Base-by-base conservation (phyloP, 1,284 basidiomycete genomes). In the Fomitopsis palustris region DNA sequence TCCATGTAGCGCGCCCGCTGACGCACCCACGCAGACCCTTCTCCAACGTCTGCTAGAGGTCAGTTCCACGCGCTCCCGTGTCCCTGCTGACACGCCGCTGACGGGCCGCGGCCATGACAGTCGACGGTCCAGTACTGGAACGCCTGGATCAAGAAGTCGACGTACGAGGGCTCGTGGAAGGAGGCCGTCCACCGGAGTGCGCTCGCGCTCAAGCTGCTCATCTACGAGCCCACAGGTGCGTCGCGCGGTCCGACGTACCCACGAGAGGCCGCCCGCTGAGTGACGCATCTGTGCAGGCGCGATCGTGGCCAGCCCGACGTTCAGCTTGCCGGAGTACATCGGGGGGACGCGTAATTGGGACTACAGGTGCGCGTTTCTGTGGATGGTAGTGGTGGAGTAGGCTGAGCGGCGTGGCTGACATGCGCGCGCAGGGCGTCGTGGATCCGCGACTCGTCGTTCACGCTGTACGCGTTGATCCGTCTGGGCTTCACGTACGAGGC, bases 361-460 rank as follows among this genome's bases (percentile, higher is more conserved):
- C 70, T 90, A 90, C 64, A 82, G 87, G 82, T 87, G 65, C 31
- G 72, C 59, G 8, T 12, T 12, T 41, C 17, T 19, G 2, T 23
- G 38, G 17, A 4, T 31, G 29, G 14, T 42, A 7, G 25, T 14
- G 7, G 19, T 53, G 16, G 2, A 7, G 52, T n/a, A 17, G 21
- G 52, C 43, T 21, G 27, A 45, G 19, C 54, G 29, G 47, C 35
- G 38, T 17, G n/a, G 29, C 16, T 39, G 12, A 12, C 39, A n/a
- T 31, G 7, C 23, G 3, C 9, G 14, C 6, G 23, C n/a, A 86
- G 87, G n/a, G 85, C 85, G 12, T 90, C 89, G 0, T 93, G 90
- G 91, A 92, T 96, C 66, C 87, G 95, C 29, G 95, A 97, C 70
- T 88, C 93, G 0, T 91, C 90, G 0, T 96, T 96, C 77, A 94